These are phyloP conservation scores for Azolla pinnata DNA, from an alignment of 75 land plant genomes.

Conservation along the genomic window DNA sequence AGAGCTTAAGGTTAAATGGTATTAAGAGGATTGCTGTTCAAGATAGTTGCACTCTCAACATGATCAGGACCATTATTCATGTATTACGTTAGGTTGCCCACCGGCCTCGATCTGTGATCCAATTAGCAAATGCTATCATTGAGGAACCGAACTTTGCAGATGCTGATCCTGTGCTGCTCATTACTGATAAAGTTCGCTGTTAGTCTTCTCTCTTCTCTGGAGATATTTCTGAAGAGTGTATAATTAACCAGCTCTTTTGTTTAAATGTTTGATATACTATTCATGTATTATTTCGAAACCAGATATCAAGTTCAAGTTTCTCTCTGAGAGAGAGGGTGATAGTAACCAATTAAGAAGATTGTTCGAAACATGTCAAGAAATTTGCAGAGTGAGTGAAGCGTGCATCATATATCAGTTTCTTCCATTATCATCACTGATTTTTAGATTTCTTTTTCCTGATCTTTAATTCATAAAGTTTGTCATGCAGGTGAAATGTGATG, in stretches of 20 bases:
- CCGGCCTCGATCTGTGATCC: slow-evolving; percentile 48
- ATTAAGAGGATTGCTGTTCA: background rate
- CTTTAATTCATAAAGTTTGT: background rate
- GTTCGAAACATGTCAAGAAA: slow-evolving; percentile 80
- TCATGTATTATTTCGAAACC: slow-evolving; percentile 2
- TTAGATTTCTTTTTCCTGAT: background rate
- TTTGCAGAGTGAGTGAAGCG: slow-evolving; percentile 40
- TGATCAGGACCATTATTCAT: no score
- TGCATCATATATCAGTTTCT: no score
- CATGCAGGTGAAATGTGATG: background rate
- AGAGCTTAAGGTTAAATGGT: background rate
- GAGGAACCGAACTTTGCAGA: slow-evolving; percentile 59
- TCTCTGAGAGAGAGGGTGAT: slow-evolving; percentile 58
- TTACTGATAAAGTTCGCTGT: slow-evolving; percentile 55
- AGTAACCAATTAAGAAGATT: slow-evolving; percentile 54
- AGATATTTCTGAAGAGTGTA: background rate
- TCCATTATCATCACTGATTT: no score
- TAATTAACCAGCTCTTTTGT: background rate
- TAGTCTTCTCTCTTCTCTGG: slow-evolving; percentile 13
- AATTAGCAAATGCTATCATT: slow-evolving; percentile 54
- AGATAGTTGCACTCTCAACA: no score
- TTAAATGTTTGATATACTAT: background rate
- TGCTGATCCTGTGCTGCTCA: slow-evolving; percentile 55
- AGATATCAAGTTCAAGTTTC: slow-evolving; percentile 51
- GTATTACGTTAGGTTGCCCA: slow-evolving; percentile 46